Evolutionary conservation across 805 yeast species (phyloP), one percentile per base, ranked within the genome.

Genomic region (Blastobotrys attinorum): DNA sequence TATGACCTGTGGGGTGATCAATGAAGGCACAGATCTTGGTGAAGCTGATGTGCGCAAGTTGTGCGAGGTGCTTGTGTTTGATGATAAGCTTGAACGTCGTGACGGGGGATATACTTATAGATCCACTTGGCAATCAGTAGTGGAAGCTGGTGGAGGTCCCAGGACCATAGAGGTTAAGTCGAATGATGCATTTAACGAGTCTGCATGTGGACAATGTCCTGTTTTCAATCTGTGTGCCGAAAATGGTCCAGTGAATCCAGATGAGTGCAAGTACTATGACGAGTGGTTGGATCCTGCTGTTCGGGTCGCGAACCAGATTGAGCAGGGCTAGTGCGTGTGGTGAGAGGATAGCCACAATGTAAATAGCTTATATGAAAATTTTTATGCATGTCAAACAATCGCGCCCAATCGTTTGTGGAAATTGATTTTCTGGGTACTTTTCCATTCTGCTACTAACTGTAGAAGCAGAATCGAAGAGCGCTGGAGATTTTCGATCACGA

Each of bases 61-160:
- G 18, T 87, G 97, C 61, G 94, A 88, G 50, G 97, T 92, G 13
- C 66, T 92, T 37, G 78, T 83, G 1, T 86, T 73, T 61, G 98
- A 92, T 56, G 96, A 88, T 55, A 83, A 81, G 60, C 60, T 92
- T 40, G 97, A 88, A 58, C 67, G 72, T 44, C 69, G 78, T 2
- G 70, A 71, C 34, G 67, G 75, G 22, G 79, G 69, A 2, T 75
- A 80, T 50, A 73, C 79, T 36, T 90, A 82, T 62, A 77, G 74
- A 54, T 92, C 94, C 0, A 83, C 96, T 1, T 81, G 90, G 79
- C 87, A 81, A 53, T 80, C 89, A 57, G 79, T 84, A 1, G 61
- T 83, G 16, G 41, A 31, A 7, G 16, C 11, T 5, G 22, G 21
- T 10, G 31, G 29, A 4, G 39, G n/a, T 35, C 29, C 20, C 49